Evolutionary conservation across 805 yeast species (phyloP).

Genomic region (Metschnikowia cubensis): DNA sequence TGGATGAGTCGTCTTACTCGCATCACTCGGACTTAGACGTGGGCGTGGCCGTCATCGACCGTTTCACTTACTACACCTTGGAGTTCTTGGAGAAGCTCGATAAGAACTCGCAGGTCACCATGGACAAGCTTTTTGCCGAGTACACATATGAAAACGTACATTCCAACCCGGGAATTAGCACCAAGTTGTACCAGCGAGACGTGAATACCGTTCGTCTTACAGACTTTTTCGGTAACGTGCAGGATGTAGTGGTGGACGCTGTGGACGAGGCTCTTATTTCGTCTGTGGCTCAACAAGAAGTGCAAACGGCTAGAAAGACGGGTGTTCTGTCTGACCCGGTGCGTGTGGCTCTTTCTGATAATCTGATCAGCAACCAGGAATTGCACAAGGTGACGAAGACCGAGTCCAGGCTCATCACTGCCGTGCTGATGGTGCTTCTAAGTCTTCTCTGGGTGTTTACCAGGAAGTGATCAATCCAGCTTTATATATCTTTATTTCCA

Average conservation of each 20-base stretch:
- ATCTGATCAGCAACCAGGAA: slow-evolving; percentile 7
- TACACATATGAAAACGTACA: slow-evolving; percentile 84
- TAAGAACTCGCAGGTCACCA: slow-evolving; percentile 66
- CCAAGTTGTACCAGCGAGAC: slow-evolving; percentile 70
- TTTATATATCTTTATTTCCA: too few species aligned
- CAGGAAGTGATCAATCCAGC: slow-evolving; percentile 6
- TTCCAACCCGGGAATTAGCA: slow-evolving; percentile 89
- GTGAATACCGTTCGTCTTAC: slow-evolving; percentile 70
- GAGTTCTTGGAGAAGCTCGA: slow-evolving; percentile 83
- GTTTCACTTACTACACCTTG: slow-evolving; percentile 89
- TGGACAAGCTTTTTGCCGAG: slow-evolving; percentile 79
- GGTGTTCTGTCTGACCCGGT: background rate
- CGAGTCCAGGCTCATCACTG: slow-evolving; percentile 15
- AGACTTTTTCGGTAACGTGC: slow-evolving; percentile 92
- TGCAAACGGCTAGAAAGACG: background rate
- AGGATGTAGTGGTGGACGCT: slow-evolving; percentile 62
- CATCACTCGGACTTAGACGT: slow-evolving; percentile 94
- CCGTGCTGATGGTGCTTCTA: slow-evolving; percentile 15
- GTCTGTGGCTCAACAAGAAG: slow-evolving; percentile 6
- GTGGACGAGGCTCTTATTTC: slow-evolving; percentile 47
- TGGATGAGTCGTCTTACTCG: slow-evolving; percentile 89
- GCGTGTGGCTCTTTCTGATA: slow-evolving; percentile 6
- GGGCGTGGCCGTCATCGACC: slow-evolving; percentile 96
- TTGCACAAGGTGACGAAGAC: slow-evolving; percentile 15
- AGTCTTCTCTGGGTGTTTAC: slow-evolving; percentile 17